Base-by-base conservation (phyloP, 441 rosid genomes). In the Adansonia rubrostipa region DNA sequence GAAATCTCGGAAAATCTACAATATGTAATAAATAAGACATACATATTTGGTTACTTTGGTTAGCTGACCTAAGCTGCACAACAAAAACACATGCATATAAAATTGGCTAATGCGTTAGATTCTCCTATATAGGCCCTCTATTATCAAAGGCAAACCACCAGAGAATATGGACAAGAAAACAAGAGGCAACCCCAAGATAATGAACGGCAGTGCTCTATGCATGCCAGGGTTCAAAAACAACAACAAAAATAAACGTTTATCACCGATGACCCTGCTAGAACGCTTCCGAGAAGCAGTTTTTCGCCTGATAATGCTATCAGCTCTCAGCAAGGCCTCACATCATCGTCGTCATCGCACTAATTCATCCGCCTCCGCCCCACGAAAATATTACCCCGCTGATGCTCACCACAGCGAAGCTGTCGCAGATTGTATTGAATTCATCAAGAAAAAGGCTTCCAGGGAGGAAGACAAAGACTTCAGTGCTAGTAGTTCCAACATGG, bases 361-460 rank as follows among this genome's bases (percentile, higher is more conserved):
- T 67, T 70, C 79, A 17, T 10, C 77, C 0, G 13, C 42, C 42
- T 5, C 63, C 28, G 61, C 70, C 24, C 24, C 71, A 45, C 40
- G 54, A 8, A 61, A 56, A 77, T 76, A 86, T 70, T 71, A 66
- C 71, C 40, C 70, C 0, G 58, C 75, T 13, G 92, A 91, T 14
- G 81, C 82, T 48, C 89, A 88, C 75, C 90, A 88, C 40, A 88
- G 81, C 45, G 94, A 91, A 75, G 98, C 95, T 3, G 89, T 93
- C 8, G 94, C 97, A 0, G 94, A 93, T 66, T 92, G 94, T 80
- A 92, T 93, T 24, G 92, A 93, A 83, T 92, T 92, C 81, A 93
- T 93, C 77, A 88, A 87, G 91, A 92, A 86, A 71, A 88, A 88
- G 73, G 82, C 88, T 3, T 20, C 65, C 54, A 28, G 33, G 10